Percentiles rank a stretch among this genome's conserved stretches.
Evolutionary conservation across 257 asterid genomes (phyloP).

Genomic region (Plantago ovata): DNA sequence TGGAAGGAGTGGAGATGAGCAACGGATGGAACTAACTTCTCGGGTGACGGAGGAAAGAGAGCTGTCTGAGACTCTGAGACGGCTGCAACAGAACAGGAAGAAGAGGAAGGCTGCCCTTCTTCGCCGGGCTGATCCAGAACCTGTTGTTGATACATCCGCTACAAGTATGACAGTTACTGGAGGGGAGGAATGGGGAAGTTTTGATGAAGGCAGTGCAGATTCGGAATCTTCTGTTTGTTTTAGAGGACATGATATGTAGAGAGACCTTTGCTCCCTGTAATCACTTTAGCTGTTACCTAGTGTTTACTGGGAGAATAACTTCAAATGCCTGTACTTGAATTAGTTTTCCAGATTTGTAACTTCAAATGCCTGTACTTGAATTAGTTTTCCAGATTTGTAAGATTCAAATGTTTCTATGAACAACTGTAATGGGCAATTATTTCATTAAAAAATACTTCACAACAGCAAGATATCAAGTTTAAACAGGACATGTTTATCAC

Average conservation of each 20-base stretch:
- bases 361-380: not conserved
- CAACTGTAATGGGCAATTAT: too few relatives aligned
- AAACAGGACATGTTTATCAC: not conserved
- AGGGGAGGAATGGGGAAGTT: slow-evolving; percentile 22
- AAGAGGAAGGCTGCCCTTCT: slow-evolving; percentile 51
- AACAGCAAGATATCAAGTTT: not conserved
- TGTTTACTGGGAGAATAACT: not conserved
- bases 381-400: too few relatives aligned
- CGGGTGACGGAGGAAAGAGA: slow-evolving; percentile 22
- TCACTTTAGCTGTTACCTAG: not conserved
- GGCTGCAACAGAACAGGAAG: slow-evolving; percentile 44
- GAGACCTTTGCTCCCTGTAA: not conserved
- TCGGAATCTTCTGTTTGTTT: slow-evolving; percentile 43
- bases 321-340: not conserved
- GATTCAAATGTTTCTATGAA: too few relatives aligned
- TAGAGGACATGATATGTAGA: slow-evolving; percentile 15
- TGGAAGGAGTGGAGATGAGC: not conserved
- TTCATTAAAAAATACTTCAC: not conserved
- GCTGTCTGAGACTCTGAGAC: slow-evolving; percentile 30
- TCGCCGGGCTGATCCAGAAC: slow-evolving; percentile 16
- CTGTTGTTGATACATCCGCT: slow-evolving; percentile 24
- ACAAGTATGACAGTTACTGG: slow-evolving; percentile 38
- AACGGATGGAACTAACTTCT: slow-evolving; percentile 4
- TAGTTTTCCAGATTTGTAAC: too few relatives aligned
- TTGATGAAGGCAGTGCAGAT: slow-evolving; percentile 40